phyloP scores from a whole-genome alignment of 2,329 filamentous ascomycete genomes.

The Ploettnerulaceae sp. region DNA sequence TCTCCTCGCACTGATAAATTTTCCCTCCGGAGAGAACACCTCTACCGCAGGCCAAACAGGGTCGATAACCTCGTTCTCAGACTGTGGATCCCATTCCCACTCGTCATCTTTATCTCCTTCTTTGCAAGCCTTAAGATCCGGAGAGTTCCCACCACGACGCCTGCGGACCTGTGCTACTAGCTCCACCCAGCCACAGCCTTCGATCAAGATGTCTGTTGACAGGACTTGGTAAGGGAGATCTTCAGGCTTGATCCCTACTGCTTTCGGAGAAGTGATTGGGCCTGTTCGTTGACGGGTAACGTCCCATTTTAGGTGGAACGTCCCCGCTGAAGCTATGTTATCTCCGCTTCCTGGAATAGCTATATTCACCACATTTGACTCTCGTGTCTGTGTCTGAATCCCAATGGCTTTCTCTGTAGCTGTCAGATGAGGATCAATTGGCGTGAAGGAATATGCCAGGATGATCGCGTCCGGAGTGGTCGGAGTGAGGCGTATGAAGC shows the following conservation, averaged over 20 bases:
- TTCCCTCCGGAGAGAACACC: constrained; percentile 80
- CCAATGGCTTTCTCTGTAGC: constrained; percentile 72
- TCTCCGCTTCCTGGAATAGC: constrained; percentile 51
- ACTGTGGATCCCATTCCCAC: constrained; percentile 11
- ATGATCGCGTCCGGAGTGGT: constrained; percentile 59
- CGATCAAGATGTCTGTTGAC: constrained; percentile 78
- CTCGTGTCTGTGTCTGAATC: constrained; percentile 61
- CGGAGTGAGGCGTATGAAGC: constrained; percentile 83
- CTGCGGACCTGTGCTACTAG: constrained; percentile 74
- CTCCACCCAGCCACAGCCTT: constrained; percentile 92
- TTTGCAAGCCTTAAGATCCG: neutral
- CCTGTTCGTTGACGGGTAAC: constrained; percentile 77
- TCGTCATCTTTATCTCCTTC: constrained; percentile 3
- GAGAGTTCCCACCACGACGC: constrained; percentile 36
- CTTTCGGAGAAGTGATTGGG: constrained; percentile 60
- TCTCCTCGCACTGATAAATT: constrained; percentile 61
- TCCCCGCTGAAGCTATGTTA: constrained; percentile 65
- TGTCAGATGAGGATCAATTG: constrained; percentile 71
- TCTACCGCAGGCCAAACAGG: constrained; percentile 67
- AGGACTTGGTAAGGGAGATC: constrained; percentile 74
- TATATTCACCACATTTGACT: constrained; percentile 59
- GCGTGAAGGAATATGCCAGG: constrained; percentile 82
- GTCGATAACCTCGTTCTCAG: constrained; percentile 23
- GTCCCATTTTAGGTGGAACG: constrained; percentile 71
- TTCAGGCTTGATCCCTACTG: constrained; percentile 58